These are phyloP conservation scores for Artemisia argyi DNA, from an alignment of 129 eudicot genomes.

Conservation along the genomic window DNA sequence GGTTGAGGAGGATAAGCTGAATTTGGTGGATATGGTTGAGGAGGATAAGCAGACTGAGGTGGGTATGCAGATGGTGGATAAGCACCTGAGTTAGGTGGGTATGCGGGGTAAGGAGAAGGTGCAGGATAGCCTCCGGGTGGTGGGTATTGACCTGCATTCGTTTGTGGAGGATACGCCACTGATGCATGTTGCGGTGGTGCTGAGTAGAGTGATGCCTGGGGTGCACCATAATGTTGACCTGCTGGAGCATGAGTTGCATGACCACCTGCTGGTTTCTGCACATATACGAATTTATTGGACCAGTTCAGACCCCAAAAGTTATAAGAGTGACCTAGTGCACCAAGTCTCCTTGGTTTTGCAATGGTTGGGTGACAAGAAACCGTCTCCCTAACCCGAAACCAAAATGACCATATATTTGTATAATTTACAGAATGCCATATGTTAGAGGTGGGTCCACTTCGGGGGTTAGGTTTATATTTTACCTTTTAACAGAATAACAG, in stretches of 20 bases:
- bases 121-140: conserved; percentile 46
- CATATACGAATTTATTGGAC: conserved; percentile 1
- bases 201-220: conserved; percentile 43
- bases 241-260: conserved; percentile 46
- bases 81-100: conserved; percentile 53
- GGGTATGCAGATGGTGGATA: conserved; percentile 36
- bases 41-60: conserved; percentile 40
- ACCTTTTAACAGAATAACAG: too few relatives aligned
- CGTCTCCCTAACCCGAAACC: neutral
- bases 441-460: too few relatives aligned
- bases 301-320: neutral
- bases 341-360: neutral
- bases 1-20: conserved; percentile 70
- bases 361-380: too few relatives aligned
- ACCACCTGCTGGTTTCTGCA: conserved; percentile 65
- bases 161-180: conserved; percentile 31
- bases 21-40: conserved; percentile 53
- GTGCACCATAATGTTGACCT: conserved; percentile 45
- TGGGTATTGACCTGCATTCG: conserved; percentile 31
- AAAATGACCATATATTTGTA: neutral
- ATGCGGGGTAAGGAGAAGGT: conserved; percentile 44
- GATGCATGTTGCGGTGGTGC: conserved; percentile 33
- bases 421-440: too few relatives aligned
- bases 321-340: neutral
- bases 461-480: too few relatives aligned